Conservation (phyloP, 1,284 basidiomycete species). For the Ustilago trichophora region DNA sequence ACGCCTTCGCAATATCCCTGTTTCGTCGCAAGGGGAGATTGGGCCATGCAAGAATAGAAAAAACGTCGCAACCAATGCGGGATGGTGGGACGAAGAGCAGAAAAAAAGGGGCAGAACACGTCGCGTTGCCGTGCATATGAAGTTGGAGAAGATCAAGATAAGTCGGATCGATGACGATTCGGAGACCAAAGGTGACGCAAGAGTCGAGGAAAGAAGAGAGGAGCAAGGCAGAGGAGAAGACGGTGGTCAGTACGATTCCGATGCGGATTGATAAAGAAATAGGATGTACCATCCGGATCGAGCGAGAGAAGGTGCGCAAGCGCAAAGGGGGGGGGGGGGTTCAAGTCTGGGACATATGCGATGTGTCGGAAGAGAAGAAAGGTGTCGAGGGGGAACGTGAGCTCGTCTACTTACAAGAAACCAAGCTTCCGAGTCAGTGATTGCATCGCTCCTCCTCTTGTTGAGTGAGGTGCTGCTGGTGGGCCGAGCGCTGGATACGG, state of each 20-base stretch:
- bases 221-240: background rate
- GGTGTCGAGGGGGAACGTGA: background rate
- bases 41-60: background rate
- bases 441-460: conserved; percentile 10
- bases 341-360: too few relatives aligned
- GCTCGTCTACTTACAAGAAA: conserved; percentile 21
- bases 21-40: background rate
- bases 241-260: conserved; percentile 1
- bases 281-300: too few relatives aligned
- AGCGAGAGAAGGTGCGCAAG: too few relatives aligned
- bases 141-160: background rate
- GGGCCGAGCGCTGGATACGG: conserved; percentile 17
- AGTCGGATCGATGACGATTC: too few relatives aligned
- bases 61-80: background rate
- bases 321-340: too few relatives aligned
- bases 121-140: background rate
- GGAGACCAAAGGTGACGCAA: too few relatives aligned
- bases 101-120: background rate
- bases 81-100: background rate
- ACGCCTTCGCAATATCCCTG: conserved; percentile 86
- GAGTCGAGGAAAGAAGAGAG: background rate
- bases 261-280: too few relatives aligned
- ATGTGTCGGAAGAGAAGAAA: background rate
- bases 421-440: conserved; percentile 35
- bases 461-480: conserved; percentile 32